Base-by-base conservation (phyloP, 225 moss, liverwort and hornwort species). In the Straminergon stramineum region DNA sequence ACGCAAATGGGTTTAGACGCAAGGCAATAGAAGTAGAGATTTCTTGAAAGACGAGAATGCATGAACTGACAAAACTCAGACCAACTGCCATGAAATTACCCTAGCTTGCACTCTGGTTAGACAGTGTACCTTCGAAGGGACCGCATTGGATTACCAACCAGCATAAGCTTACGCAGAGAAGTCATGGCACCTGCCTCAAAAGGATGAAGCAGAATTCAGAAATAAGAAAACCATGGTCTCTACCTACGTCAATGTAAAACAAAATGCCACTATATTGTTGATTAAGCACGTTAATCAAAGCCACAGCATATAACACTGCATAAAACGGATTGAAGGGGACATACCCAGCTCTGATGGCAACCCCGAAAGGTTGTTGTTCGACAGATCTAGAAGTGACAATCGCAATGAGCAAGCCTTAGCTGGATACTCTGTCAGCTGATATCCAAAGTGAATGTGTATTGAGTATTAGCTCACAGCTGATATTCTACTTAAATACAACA, bases 301-400 rank as follows among this genome's bases (percentile, higher is more conserved):
- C 65, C 88, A 86, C 57, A 78, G 26, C 69, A 88, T 64, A 35
- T 52, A 81, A 37, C 70, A 77, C 70, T 70, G 61, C 57, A 82
- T n/a, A 51, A 58, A 62, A 81, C 13, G 69, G 37, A 62, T 48
- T 62, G 16, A 73, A 84, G 45, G 30, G 76, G 53, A 55, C 86
- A 58, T 92, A 96, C 96, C 97, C 88, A 98, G 98, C 89, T 95
- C 98, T 88, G 97, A 94, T 83, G 98, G 98, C 87, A 98, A 92
- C 70, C 96, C 97, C 61, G 97, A 90, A 78, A 98, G 89, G 84
- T 97, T 98, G 92, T 98, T 98, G 93, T 98, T 98, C 63, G 98
- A 98, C 79, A 97, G 84, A 90, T 98, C 98, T 90, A 98, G 89
- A 15, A 97, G 93, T 63, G 98, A 95, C 61, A 98, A 92, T 56